Conservation (phyloP, 2,329 filamentous ascomycete genomes). For the Aureobasidium subglaciale region DNA sequence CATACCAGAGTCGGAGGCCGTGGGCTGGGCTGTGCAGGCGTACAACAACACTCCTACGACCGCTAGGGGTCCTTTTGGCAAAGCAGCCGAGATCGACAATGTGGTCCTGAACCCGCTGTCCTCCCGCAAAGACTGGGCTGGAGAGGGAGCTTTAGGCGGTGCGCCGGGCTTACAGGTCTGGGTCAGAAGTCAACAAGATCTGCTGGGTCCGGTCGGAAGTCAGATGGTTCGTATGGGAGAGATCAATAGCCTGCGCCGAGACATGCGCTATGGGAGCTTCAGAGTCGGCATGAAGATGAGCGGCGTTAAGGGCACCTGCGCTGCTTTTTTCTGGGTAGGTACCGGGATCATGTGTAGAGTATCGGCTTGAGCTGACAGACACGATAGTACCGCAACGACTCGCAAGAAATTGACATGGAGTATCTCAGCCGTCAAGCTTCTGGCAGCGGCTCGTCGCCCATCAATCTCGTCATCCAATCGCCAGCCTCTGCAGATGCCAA, state of each 20-base stretch:
- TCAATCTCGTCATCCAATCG: conserved; percentile 73
- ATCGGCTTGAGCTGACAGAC: background rate
- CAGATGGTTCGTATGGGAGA: conserved; percentile 56
- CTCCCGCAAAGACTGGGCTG: conserved; percentile 37
- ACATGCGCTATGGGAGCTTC: conserved; percentile 65
- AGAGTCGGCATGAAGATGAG: conserved; percentile 61
- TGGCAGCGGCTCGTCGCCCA: conserved; percentile 37
- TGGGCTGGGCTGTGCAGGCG: conserved; percentile 59
- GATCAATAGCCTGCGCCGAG: conserved; percentile 52
- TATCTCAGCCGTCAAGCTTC: conserved; percentile 59
- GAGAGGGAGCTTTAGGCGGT: conserved; percentile 38
- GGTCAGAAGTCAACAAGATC: conserved; percentile 37
- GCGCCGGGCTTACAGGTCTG: conserved; percentile 51
- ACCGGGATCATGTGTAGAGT: background rate
- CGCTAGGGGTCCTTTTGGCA: conserved; percentile 59
- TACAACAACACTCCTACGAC: conserved; percentile 57
- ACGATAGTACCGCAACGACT: conserved; percentile 65
- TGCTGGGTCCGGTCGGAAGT: conserved; percentile 27
- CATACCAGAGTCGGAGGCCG: conserved; percentile 20
- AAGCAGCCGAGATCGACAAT: conserved; percentile 53
- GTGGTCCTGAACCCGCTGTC: conserved; percentile 47
- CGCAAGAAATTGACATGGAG: conserved; percentile 75
- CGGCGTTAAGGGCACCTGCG: conserved; percentile 58
- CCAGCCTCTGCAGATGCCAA: conserved; percentile 50
- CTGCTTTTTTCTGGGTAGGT: conserved; percentile 70